Evolutionary conservation across 2,329 filamentous ascomycete genomes (phyloP).

Genomic region (Phoma sp.): DNA sequence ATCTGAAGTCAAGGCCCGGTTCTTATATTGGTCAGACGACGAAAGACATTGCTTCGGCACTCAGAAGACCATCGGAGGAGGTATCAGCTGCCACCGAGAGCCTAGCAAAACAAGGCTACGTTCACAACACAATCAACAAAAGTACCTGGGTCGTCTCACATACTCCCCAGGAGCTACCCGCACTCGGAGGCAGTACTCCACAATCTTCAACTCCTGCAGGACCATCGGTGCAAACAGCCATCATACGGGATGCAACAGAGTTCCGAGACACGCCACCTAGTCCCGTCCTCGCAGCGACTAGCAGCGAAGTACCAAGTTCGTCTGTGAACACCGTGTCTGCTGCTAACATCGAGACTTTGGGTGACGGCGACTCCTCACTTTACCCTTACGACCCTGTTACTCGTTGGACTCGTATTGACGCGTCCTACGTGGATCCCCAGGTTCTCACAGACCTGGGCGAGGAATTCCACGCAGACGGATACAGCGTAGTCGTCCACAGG

Average conservation of each 20-base stretch:
- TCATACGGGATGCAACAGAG: background rate
- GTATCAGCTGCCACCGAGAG: background rate
- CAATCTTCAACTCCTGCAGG: background rate
- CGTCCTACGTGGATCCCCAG: conserved; percentile 23
- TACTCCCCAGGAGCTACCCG: conserved; percentile 15
- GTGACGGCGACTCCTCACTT: conserved; percentile 15
- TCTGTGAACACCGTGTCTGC: background rate
- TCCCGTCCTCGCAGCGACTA: background rate
- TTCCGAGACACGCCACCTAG: conserved; percentile 15
- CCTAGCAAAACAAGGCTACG: conserved; percentile 6
- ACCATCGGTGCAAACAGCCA: background rate
- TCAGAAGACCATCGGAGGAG: background rate
- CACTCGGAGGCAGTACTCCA: background rate
- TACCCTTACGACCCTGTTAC: conserved; percentile 8
- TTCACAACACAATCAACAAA: conserved; percentile 24
- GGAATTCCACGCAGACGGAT: conserved; percentile 23
- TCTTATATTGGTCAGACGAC: conserved; percentile 26
- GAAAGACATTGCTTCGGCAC: conserved; percentile 13
- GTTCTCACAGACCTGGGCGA: conserved; percentile 24
- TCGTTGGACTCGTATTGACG: conserved; percentile 29
- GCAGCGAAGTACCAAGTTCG: background rate
- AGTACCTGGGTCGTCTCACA: conserved; percentile 27
- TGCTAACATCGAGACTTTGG: background rate
- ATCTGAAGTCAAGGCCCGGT: conserved; percentile 19
- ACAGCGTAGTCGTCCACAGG: conserved; percentile 24